phyloP scores from a whole-genome alignment of 2,329 filamentous ascomycete genomes.

The Orbilia blumenaviensis region DNA sequence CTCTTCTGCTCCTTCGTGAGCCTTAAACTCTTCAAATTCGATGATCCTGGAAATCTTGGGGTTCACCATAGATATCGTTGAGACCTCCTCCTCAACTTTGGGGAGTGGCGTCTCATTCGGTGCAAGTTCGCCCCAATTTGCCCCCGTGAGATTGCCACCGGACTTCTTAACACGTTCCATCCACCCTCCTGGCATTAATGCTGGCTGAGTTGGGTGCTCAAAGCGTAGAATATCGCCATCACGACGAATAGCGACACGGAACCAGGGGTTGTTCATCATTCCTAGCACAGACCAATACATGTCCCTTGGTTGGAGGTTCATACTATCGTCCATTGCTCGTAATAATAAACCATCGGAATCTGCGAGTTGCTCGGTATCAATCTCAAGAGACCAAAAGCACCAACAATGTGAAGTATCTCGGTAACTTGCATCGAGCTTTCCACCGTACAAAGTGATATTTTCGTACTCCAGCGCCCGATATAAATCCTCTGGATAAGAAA shows the following conservation, averaged over 20 bases:
- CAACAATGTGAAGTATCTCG: slow-evolving; percentile 86
- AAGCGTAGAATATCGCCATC: slow-evolving; percentile 71
- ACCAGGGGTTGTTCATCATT: slow-evolving; percentile 99
- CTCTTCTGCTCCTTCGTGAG: slow-evolving; percentile 71
- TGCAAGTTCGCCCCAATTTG: slow-evolving; percentile 80
- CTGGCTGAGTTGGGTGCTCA: slow-evolving; percentile 87
- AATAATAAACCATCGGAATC: slow-evolving; percentile 78
- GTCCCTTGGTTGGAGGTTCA: slow-evolving; percentile 86
- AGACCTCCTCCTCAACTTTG: slow-evolving; percentile 67
- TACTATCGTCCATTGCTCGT: slow-evolving; percentile 86
- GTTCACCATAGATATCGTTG: slow-evolving; percentile 73
- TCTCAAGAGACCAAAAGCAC: slow-evolving; percentile 86
- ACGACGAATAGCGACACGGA: slow-evolving; percentile 77
- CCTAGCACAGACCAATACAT: slow-evolving; percentile 96
- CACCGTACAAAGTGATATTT: slow-evolving; percentile 73
- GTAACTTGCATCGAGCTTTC: slow-evolving; percentile 80
- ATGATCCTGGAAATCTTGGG: slow-evolving; percentile 72
- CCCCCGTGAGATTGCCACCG: slow-evolving; percentile 81
- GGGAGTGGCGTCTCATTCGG: slow-evolving; percentile 67
- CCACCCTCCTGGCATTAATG: slow-evolving; percentile 81
- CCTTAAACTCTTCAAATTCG: slow-evolving; percentile 74
- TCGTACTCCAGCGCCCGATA: slow-evolving; percentile 74
- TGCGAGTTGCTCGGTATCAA: slow-evolving; percentile 71
- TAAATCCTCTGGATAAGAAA: slow-evolving; percentile 84
- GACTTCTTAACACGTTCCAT: slow-evolving; percentile 89